Conservation (phyloP, 441 rosid species). For the Eutrema salsugineum region DNA sequence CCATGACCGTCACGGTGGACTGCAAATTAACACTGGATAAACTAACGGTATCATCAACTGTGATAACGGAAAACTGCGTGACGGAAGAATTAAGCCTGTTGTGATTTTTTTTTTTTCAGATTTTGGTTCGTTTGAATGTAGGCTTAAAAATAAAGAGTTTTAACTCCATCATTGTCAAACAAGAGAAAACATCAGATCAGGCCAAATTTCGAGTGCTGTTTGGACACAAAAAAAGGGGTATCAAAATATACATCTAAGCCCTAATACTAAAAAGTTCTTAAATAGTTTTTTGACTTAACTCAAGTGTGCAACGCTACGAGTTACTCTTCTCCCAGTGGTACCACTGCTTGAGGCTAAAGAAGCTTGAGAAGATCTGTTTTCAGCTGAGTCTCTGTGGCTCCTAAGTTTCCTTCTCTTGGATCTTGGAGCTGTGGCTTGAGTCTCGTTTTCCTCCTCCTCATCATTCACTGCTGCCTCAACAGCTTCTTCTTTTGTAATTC, state of each 20-base stretch:
- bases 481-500: slow-evolving; percentile 42
- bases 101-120: slow-evolving; percentile 10
- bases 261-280: background rate
- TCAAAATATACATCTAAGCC: slow-evolving; percentile 17
- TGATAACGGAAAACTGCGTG: slow-evolving; percentile 45
- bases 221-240: background rate
- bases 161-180: background rate
- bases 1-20: slow-evolving; percentile 49
- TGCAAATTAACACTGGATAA: slow-evolving; percentile 65
- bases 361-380: slow-evolving; percentile 41
- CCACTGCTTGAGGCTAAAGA: slow-evolving; percentile 25
- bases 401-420: slow-evolving; percentile 44
- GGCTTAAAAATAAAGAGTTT: background rate
- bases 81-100: slow-evolving; percentile 39
- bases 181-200: background rate
- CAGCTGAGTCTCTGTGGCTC: slow-evolving; percentile 15
- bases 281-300: slow-evolving; percentile 11
- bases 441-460: slow-evolving; percentile 23
- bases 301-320: slow-evolving; percentile 42
- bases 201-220: slow-evolving; percentile 4
- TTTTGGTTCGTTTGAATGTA: background rate
- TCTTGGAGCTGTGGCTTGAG: slow-evolving; percentile 35
- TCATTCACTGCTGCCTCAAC: slow-evolving; percentile 37
- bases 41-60: slow-evolving; percentile 45
- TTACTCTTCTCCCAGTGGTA: slow-evolving; percentile 44